Evolutionary conservation across 2,329 filamentous ascomycete genomes (phyloP).

Genomic region (Apiospora hydei): DNA sequence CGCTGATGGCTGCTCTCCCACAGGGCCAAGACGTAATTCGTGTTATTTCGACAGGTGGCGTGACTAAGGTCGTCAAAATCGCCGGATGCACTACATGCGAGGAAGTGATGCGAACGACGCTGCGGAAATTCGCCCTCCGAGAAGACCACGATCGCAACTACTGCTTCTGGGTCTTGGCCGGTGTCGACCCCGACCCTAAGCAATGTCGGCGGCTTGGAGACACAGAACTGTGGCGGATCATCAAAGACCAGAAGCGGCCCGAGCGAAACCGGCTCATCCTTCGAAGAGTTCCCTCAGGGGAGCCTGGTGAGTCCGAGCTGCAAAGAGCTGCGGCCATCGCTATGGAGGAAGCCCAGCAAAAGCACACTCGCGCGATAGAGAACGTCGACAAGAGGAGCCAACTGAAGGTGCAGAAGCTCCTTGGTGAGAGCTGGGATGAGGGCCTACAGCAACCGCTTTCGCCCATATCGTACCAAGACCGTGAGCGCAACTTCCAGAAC

Average conservation of each 20-base stretch:
- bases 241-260: slow-evolving; percentile 82
- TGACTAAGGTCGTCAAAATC: slow-evolving; percentile 93
- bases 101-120: slow-evolving; percentile 87
- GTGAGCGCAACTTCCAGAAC: slow-evolving; percentile 71
- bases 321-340: slow-evolving; percentile 89
- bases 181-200: slow-evolving; percentile 80
- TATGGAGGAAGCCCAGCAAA: slow-evolving; percentile 82
- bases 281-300: slow-evolving; percentile 88
- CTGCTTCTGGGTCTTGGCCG: slow-evolving; percentile 93
- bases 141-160: slow-evolving; percentile 94
- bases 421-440: slow-evolving; percentile 86
- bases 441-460: slow-evolving; percentile 85
- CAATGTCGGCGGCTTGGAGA: slow-evolving; percentile 86
- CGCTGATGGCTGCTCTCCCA: slow-evolving; percentile 85
- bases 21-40: slow-evolving; percentile 88
- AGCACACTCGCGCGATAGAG: slow-evolving; percentile 69
- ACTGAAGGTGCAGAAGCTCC: slow-evolving; percentile 85
- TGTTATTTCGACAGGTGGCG: slow-evolving; percentile 89
- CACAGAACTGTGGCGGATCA: slow-evolving; percentile 87
- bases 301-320: slow-evolving; percentile 86
- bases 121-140: slow-evolving; percentile 86
- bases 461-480: slow-evolving; percentile 75
- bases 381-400: slow-evolving; percentile 79
- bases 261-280: slow-evolving; percentile 92
- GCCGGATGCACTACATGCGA: slow-evolving; percentile 90